These are phyloP conservation scores for Xylaria sp. DNA, from an alignment of 2,329 filamentous ascomycete genomes.

Conservation along the genomic window DNA sequence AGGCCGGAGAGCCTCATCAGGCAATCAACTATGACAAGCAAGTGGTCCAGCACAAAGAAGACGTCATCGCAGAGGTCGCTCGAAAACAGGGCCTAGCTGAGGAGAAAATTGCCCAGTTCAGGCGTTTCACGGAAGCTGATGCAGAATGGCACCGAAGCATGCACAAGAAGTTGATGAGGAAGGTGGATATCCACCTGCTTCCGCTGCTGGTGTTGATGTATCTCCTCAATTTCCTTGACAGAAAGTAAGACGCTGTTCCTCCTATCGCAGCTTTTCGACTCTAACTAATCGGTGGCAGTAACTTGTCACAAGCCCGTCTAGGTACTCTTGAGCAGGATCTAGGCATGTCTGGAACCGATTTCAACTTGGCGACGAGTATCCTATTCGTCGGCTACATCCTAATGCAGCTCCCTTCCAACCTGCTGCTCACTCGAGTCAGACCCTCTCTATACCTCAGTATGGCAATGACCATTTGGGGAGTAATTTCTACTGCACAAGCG, in stretches of 20 bases:
- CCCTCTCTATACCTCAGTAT: constrained; percentile 60
- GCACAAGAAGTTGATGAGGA: constrained; percentile 49
- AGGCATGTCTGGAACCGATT: constrained; percentile 60
- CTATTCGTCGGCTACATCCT: constrained; percentile 65
- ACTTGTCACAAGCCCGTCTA: constrained; percentile 60
- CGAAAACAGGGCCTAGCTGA: constrained; percentile 32
- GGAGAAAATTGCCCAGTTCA: constrained; percentile 34
- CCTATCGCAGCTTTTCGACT: not conserved
- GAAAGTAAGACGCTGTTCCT: constrained; percentile 38
- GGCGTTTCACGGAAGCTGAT: constrained; percentile 37
- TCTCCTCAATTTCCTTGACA: constrained; percentile 61
- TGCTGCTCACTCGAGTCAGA: constrained; percentile 58
- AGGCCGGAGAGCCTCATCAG: constrained; percentile 4
- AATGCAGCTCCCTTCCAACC: constrained; percentile 67
- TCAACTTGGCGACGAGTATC: constrained; percentile 60
- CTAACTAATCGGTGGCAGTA: constrained; percentile 38
- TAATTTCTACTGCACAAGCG: constrained; percentile 52
- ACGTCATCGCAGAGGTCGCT: constrained; percentile 15
- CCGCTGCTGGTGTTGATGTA: constrained; percentile 62
- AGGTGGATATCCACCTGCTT: constrained; percentile 58
- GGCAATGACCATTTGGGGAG: constrained; percentile 48
- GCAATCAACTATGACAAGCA: constrained; percentile 9
- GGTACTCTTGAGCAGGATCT: constrained; percentile 60
- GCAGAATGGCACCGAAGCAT: constrained; percentile 39
- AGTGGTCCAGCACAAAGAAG: constrained; percentile 15